Evolutionary conservation across 1,284 basidiomycete genomes (phyloP).

Genomic region (Amylostereum areolatum): DNA sequence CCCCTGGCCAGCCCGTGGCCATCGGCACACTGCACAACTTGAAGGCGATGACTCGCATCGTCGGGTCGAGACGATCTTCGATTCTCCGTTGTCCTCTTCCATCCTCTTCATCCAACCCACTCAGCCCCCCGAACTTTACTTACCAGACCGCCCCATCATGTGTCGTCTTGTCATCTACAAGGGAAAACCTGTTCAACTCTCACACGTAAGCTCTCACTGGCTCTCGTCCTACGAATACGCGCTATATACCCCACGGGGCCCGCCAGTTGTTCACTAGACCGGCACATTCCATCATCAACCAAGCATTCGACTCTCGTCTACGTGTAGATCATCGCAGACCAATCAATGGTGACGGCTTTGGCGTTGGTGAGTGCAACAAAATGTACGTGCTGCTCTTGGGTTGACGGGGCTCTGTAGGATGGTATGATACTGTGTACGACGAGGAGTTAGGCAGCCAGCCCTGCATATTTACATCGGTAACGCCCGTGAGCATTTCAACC

Average conservation of each 20-base stretch:
- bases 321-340: slow-evolving; percentile 76
- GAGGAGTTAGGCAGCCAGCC: slow-evolving; percentile 81
- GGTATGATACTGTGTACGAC: slow-evolving; percentile 80
- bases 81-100: too few species aligned
- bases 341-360: slow-evolving; percentile 96
- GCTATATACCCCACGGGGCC: slow-evolving; percentile 13
- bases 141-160: slow-evolving; percentile 35
- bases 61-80: too few species aligned
- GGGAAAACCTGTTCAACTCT: slow-evolving; percentile 83
- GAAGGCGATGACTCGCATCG: too few species aligned
- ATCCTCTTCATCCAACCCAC: too few species aligned
- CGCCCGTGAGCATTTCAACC: slow-evolving; percentile 54
- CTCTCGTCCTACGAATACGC: slow-evolving; percentile 1
- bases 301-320: slow-evolving; percentile 88
- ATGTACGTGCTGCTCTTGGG: slow-evolving; percentile 4
- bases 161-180: slow-evolving; percentile 91
- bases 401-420: slow-evolving; percentile 39
- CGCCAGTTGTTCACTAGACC: slow-evolving; percentile 80
- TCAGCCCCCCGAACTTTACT: too few species aligned
- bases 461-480: slow-evolving; percentile 96
- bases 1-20: too few species aligned
- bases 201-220: slow-evolving; percentile 50
- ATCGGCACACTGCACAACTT: too few species aligned
- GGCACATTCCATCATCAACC: slow-evolving; percentile 94
- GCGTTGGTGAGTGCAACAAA: slow-evolving; percentile 66